phyloP scores from a whole-genome alignment of 768 basidiomycete species.

The Mycena polygramma region DNA sequence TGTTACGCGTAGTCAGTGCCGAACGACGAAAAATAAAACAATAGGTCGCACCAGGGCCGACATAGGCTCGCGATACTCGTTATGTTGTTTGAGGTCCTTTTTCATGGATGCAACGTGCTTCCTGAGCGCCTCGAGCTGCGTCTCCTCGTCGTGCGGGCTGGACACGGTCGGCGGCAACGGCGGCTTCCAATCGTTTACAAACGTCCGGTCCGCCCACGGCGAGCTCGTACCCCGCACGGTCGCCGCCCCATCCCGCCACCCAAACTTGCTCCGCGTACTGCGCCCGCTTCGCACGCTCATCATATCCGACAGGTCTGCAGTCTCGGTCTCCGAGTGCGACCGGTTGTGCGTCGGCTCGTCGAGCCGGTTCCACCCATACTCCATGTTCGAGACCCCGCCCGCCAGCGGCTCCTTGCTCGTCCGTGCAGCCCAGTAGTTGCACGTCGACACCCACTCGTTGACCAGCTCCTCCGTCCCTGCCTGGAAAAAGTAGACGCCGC shows the following conservation, averaged over 20 bases:
- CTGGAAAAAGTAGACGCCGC: conserved; percentile 98
- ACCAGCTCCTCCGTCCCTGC: conserved; percentile 99
- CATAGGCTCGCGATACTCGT: conserved; percentile 88
- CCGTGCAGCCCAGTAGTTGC: conserved; percentile 99
- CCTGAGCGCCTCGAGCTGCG: conserved; percentile 89
- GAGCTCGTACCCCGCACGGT: conserved; percentile 76
- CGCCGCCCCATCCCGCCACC: conserved; percentile 75
- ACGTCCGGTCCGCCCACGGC: conserved; percentile 82
- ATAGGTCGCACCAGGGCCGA: conserved; percentile 69
- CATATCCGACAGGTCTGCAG: conserved; percentile 68
- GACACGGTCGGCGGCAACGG: conserved; percentile 87
- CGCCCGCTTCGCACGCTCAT: conserved; percentile 83
- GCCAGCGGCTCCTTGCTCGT: conserved; percentile 95
- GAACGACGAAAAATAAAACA: not conserved
- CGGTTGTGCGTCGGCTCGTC: conserved; percentile 65
- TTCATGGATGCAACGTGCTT: conserved; percentile 84
- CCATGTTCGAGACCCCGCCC: conserved; percentile 99
- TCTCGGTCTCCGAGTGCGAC: conserved; percentile 71
- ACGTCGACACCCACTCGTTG: conserved; percentile 98
- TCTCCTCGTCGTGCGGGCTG: conserved; percentile 92
- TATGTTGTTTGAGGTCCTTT: conserved; percentile 85
- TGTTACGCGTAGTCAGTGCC: conserved; percentile 44
- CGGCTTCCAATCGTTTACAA: conserved; percentile 95
- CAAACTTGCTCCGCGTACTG: conserved; percentile 81
- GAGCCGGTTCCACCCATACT: conserved; percentile 96